phyloP scores from a whole-genome alignment of 73 alveolate genomes.

The Paramecium pentaurelia region DNA sequence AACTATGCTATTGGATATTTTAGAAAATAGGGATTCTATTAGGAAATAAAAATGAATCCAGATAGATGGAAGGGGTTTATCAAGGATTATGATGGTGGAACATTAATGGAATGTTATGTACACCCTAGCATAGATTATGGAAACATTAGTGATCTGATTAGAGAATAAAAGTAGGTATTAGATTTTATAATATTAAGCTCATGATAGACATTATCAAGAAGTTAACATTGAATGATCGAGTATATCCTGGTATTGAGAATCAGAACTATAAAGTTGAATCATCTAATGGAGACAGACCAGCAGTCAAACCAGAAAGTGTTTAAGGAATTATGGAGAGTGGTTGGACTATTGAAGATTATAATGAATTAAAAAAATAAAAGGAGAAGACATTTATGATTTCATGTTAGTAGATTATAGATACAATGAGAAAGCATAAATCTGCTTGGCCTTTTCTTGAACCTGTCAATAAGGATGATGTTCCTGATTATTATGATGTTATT shows the following conservation, averaged over 20 bases:
- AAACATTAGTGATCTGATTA: conserved; percentile 71
- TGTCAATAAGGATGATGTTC: conserved; percentile 82
- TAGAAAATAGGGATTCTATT: conserved; percentile 92
- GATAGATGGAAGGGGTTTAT: conserved; percentile 92
- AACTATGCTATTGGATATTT: conserved; percentile 95
- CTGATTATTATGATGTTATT: conserved; percentile 90
- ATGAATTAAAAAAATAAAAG: conserved; percentile 72
- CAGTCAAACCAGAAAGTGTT: conserved; percentile 60
- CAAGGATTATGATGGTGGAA: conserved; percentile 96
- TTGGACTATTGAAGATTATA: conserved; percentile 81
- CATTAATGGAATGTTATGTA: conserved; percentile 90
- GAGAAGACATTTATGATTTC: conserved; percentile 74
- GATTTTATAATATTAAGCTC: background rate
- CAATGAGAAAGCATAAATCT: conserved; percentile 56
- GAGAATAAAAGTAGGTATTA: conserved; percentile 73
- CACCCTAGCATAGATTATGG: conserved; percentile 77
- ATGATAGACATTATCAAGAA: conserved; percentile 63
- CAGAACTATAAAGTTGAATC: conserved; percentile 60
- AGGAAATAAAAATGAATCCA: conserved; percentile 75
- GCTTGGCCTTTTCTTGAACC: conserved; percentile 93
- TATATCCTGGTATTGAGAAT: conserved; percentile 60
- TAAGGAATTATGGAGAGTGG: conserved; percentile 89
- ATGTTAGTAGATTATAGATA: conserved; percentile 58
- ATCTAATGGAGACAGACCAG: conserved; percentile 24
- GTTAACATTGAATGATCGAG: conserved; percentile 53